phyloP scores from a whole-genome alignment of 1,139 yeast species.

The Magnusiomyces sp. region DNA sequence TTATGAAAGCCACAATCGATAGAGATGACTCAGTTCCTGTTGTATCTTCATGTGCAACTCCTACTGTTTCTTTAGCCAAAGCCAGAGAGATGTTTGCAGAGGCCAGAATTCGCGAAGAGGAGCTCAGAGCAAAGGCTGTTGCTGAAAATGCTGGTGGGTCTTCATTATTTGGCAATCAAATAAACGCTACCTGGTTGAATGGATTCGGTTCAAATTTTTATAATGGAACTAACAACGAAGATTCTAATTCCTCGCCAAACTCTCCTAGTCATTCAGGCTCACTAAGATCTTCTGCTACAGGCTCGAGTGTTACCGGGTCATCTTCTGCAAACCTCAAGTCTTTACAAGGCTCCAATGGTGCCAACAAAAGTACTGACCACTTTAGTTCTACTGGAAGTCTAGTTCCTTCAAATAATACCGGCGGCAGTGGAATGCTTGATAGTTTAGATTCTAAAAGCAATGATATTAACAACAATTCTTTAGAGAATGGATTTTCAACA shows the following conservation, averaged over 20 bases:
- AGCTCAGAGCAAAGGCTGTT: slow-evolving; percentile 24
- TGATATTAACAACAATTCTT: too few relatives aligned
- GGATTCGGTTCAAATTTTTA: slow-evolving; percentile 6
- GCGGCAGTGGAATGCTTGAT: neutral
- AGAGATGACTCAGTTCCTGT: slow-evolving; percentile 90
- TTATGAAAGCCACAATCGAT: slow-evolving; percentile 93
- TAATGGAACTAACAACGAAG: neutral
- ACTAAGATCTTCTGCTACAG: slow-evolving; percentile 22
- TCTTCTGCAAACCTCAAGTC: slow-evolving; percentile 9
- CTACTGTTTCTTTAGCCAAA: slow-evolving; percentile 76
- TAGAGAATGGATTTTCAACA: too few relatives aligned
- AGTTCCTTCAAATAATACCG: neutral
- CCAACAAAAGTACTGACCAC: neutral
- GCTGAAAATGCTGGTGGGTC: slow-evolving; percentile 15
- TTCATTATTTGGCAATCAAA: neutral
- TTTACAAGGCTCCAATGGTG: too few relatives aligned
- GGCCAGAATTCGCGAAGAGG: slow-evolving; percentile 36
- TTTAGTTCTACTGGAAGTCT: neutral
- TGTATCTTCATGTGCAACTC: slow-evolving; percentile 89
- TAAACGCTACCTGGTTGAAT: slow-evolving; percentile 6
- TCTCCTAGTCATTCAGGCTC: slow-evolving; percentile 21
- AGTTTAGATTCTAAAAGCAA: too few relatives aligned
- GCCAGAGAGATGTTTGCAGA: slow-evolving; percentile 83
- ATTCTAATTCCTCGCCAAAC: slow-evolving; percentile 20
- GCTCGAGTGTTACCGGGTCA: slow-evolving; percentile 22